Percentiles rank a stretch among this genome's conserved stretches.
Conservation (phyloP, 352 stramenopile species). For the Phytophthora pluvialis region DNA sequence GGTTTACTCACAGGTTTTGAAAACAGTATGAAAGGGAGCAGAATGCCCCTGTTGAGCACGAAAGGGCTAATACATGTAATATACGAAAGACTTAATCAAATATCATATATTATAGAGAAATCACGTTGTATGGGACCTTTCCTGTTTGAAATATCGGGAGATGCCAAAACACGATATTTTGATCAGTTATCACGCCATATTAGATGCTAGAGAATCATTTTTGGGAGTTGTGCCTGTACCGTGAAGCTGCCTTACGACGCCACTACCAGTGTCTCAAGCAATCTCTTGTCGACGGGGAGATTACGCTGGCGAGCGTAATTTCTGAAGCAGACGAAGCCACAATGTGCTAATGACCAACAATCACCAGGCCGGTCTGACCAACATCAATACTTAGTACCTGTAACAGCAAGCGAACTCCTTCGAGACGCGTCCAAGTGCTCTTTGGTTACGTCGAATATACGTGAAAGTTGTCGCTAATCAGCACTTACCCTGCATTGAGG, state of each 20-base stretch:
- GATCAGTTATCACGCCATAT: no score
- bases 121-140: no score
- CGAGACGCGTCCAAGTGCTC: background rate
- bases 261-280: background rate
- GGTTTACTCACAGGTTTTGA: conserved; percentile 3
- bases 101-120: no score
- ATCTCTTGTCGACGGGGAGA: conserved; percentile 11
- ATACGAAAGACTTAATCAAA: no score
- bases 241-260: background rate
- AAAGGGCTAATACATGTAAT: no score
- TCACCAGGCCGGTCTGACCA: background rate
- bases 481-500: background rate
- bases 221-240: no score
- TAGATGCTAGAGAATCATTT: no score
- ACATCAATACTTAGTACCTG: background rate
- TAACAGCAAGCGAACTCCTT: background rate
- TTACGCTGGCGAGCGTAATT: conserved; percentile 1
- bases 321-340: conserved; percentile 1
- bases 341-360: background rate
- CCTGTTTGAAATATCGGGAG: no score
- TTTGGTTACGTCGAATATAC: background rate
- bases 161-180: no score
- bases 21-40: conserved; percentile 8
- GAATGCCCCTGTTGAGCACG: no score
- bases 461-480: background rate